A percentile compares a stretch with the other conserved stretches of the same genome.
Conservation (phyloP, 129 eudicot species). For the Scalesia atractyloides region DNA sequence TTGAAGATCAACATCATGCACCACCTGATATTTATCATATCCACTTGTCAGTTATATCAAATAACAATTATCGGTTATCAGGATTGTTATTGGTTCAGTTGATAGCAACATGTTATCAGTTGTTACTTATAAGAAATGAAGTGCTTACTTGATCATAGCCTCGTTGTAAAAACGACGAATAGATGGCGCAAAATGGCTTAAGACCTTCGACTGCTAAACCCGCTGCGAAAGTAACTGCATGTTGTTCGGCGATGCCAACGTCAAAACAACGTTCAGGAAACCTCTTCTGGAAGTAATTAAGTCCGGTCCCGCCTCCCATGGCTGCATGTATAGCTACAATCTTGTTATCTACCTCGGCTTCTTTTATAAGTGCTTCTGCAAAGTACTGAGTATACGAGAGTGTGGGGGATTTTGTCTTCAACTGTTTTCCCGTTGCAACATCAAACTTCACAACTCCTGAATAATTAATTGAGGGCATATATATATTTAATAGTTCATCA, state of each 20-base stretch:
- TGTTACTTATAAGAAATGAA: background rate
- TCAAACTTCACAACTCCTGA: slow-evolving; percentile 86
- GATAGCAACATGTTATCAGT: too few relatives aligned
- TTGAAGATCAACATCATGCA: slow-evolving; percentile 89
- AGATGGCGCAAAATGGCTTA: slow-evolving; percentile 87
- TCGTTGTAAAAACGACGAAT: slow-evolving; percentile 78
- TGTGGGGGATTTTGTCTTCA: slow-evolving; percentile 59
- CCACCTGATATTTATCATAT: slow-evolving; percentile 48
- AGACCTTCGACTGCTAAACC: slow-evolving; percentile 88
- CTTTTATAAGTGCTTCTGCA: slow-evolving; percentile 75
- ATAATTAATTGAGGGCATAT: background rate
- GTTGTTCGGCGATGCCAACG: slow-evolving; percentile 91
- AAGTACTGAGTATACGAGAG: slow-evolving; percentile 80
- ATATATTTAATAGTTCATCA: too few relatives aligned
- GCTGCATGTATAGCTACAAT: slow-evolving; percentile 89
- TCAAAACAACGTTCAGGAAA: slow-evolving; percentile 88
- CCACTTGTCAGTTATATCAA: background rate
- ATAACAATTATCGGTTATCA: background rate
- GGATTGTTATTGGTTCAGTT: too few relatives aligned
- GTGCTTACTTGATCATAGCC: slow-evolving; percentile 78
- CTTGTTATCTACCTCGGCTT: slow-evolving; percentile 67
- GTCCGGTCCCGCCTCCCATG: slow-evolving; percentile 98
- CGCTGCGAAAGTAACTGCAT: slow-evolving; percentile 91
- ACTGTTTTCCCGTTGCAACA: slow-evolving; percentile 67
- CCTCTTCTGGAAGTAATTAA: slow-evolving; percentile 65